These are phyloP conservation scores for Wickerhamomyces chambardii DNA, from an alignment of 805 yeast species.

Conservation along the genomic window DNA sequence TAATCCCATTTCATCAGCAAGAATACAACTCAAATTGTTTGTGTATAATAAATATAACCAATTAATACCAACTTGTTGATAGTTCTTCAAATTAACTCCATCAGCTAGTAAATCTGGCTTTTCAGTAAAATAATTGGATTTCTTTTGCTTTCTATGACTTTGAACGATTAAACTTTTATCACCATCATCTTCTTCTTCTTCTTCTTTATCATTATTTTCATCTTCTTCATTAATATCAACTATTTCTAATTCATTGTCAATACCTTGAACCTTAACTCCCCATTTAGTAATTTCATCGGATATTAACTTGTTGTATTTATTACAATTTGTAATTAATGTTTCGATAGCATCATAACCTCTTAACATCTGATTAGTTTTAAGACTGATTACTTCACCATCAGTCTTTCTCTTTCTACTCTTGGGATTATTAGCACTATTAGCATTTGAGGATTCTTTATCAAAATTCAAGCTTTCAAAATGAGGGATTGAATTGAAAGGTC, in stretches of 20 bases:
- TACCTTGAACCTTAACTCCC: conserved; percentile 77
- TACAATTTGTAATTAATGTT: conserved; percentile 78
- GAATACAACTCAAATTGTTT: conserved; percentile 76
- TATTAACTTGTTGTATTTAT: conserved; percentile 64
- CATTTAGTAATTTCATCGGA: conserved; percentile 68
- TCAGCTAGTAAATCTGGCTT: conserved; percentile 64
- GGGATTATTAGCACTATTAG: too few species aligned
- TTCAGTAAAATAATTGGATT: conserved; percentile 42
- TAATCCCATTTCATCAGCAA: conserved; percentile 98
- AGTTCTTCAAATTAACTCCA: conserved; percentile 66
- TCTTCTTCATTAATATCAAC: conserved; percentile 36
- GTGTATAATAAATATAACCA: conserved; percentile 82
- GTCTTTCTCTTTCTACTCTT: conserved; percentile 37
- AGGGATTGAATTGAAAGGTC: conserved; percentile 63
- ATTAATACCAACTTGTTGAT: conserved; percentile 95
- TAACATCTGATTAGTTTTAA: conserved; percentile 58
- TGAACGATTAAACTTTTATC: conserved; percentile 23
- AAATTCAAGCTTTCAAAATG: conserved; percentile 53
- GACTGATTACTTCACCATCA: conserved; percentile 68
- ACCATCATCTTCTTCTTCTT: conserved; percentile 20
- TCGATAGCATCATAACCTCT: conserved; percentile 94
- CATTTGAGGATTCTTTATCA: conserved; percentile 21
- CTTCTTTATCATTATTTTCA: conserved; percentile 23
- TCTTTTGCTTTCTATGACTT: conserved; percentile 11
- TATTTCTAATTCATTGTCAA: conserved; percentile 54